A percentile compares a stretch with the other conserved stretches of the same genome.
phyloP scores from a whole-genome alignment of 2,329 filamentous ascomycete genomes.

The Colletotrichum tanaceti region DNA sequence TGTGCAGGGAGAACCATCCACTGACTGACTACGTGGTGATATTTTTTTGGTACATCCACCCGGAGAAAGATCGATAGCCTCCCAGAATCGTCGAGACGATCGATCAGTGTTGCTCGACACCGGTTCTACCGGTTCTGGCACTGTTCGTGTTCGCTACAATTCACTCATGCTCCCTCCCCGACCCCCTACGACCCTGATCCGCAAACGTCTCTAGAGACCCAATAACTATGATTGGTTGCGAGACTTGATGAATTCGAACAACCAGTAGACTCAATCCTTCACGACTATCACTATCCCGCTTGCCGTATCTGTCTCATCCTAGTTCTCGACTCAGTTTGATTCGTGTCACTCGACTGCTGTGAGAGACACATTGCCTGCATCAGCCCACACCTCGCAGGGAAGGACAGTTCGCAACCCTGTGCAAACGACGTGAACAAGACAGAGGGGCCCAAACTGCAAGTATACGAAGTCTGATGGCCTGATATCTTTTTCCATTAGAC shows the following conservation, averaged over 20 bases:
- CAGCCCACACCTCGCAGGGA: not conserved
- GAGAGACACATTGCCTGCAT: not conserved
- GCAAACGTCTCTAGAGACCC: slow-evolving; percentile 4
- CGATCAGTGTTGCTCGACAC: slow-evolving; percentile 2
- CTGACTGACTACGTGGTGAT: not conserved
- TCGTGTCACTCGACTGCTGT: not conserved
- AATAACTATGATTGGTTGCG: not conserved
- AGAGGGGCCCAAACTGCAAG: not conserved
- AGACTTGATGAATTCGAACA: slow-evolving; percentile 15
- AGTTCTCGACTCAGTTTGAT: not conserved
- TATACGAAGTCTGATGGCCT: not conserved
- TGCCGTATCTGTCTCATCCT: not conserved
- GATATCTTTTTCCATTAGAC: too few species aligned
- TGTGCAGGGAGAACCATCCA: slow-evolving; percentile 11
- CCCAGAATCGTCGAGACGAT: not conserved
- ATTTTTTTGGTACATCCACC: not conserved
- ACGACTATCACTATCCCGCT: not conserved
- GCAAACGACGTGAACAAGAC: not conserved
- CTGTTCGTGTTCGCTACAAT: slow-evolving; percentile 1
- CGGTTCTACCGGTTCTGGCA: not conserved
- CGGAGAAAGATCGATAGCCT: not conserved
- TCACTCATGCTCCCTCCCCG: slow-evolving; percentile 4
- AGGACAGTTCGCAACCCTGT: not conserved
- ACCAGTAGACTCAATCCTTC: not conserved
- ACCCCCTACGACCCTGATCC: not conserved